A percentile compares a stretch with the other conserved stretches of the same genome.
phyloP scores from a whole-genome alignment of 106 monocot species.

The Apostasia ramifera region DNA sequence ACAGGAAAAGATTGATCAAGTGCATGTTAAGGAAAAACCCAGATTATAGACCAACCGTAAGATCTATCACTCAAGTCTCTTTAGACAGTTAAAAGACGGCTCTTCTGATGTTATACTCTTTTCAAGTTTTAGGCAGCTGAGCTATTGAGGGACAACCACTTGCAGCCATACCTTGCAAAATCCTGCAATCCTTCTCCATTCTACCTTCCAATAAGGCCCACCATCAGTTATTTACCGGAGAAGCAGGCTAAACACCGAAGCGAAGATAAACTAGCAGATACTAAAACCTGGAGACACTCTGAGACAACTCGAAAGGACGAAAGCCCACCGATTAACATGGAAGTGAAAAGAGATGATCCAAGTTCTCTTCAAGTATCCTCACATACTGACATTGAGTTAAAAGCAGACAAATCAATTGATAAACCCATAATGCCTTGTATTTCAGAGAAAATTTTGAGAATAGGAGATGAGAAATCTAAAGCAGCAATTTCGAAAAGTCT shows the following conservation, averaged over 20 bases:
- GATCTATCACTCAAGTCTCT: conserved; percentile 7
- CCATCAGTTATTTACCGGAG: conserved; percentile 15
- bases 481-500: not conserved
- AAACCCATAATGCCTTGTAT: not conserved
- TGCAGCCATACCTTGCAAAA: conserved; percentile 67
- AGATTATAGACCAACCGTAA: conserved; percentile 85
- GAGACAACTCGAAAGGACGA: not conserved
- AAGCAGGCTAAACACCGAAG: conserved; percentile 24
- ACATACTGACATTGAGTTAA: not conserved
- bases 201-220: conserved; percentile 71
- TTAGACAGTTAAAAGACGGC: not conserved
- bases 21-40: conserved; percentile 91
- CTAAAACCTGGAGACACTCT: conserved; percentile 1
- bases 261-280: conserved; percentile 1
- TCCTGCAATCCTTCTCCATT: conserved; percentile 53
- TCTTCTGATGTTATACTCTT: too few relatives aligned
- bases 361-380: not conserved
- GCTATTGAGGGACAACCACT: conserved; percentile 46
- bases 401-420: not conserved
- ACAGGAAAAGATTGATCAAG: conserved; percentile 84
- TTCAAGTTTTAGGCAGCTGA: conserved; percentile 52
- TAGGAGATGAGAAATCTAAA: not conserved
- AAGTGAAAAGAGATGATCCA: not conserved
- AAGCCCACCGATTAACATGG: not conserved
- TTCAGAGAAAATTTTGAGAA: not conserved